Conservation (phyloP, 2,329 filamentous ascomycete genomes). For the Leptosphaerulina australis region DNA sequence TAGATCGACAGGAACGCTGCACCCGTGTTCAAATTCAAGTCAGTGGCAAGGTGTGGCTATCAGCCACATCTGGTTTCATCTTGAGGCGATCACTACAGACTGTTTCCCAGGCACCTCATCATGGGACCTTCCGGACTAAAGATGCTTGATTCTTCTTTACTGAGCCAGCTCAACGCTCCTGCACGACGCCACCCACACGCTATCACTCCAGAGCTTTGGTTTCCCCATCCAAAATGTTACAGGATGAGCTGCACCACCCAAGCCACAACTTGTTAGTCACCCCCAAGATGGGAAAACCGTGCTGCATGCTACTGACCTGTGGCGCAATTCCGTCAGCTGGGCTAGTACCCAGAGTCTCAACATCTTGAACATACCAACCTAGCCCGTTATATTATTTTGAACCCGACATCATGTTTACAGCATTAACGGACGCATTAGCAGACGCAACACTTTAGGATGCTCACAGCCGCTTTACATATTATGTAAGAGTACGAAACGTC, state of each 20-base stretch:
- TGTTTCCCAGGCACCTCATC: not conserved
- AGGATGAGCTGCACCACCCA: not conserved
- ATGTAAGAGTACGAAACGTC: too few species aligned
- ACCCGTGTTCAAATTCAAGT: not conserved
- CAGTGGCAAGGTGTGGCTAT: constrained; percentile 13
- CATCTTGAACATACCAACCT: too few species aligned
- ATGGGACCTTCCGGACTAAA: not conserved
- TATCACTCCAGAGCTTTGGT: not conserved
- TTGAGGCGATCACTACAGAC: not conserved
- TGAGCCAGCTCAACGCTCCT: not conserved
- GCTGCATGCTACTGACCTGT: too few species aligned
- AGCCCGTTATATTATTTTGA: too few species aligned
- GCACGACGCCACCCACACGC: constrained; percentile 2
- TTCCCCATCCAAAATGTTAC: not conserved
- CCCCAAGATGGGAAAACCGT: too few species aligned
- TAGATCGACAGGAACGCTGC: constrained; percentile 15
- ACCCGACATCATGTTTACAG: too few species aligned
- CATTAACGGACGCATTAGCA: too few species aligned
- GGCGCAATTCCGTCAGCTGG: not conserved
- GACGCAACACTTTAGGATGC: too few species aligned
- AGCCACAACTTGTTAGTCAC: not conserved
- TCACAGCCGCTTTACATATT: too few species aligned
- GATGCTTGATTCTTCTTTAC: too few species aligned
- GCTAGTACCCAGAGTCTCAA: not conserved
- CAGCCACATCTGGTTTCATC: not conserved